Base-by-base conservation (phyloP, 768 basidiomycete genomes). In the Suillus decipiens region DNA sequence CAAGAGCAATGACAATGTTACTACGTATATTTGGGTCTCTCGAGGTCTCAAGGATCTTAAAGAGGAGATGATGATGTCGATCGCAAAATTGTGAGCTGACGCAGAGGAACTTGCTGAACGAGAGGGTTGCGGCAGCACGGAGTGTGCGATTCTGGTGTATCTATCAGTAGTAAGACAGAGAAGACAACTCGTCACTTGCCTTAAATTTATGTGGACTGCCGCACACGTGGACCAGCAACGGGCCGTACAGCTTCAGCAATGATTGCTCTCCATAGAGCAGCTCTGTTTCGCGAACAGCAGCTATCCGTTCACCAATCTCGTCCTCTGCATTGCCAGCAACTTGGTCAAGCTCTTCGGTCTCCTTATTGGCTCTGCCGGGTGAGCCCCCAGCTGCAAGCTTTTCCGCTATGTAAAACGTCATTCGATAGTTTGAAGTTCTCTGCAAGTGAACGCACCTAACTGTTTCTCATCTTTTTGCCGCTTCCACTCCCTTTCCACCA, bases 291-390 rank as follows among this genome's bases (percentile, higher is more conserved):
- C 95, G 82, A 61, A 97, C 85, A 2, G 79, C 84, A 2, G 90
- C 88, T 43, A 99, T 91, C 10, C 90, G 84, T 63, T 99, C 97
- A 15, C 95, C 97, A 67, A 98, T 96, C 70, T 99, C 97, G 71
- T 99, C 97, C 74, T 99, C 97, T 5, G 95, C 95, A 70, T 96
- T 96, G 7, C 97, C 97, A 9, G 92, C 95, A 11, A 99, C 96
- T 69, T 96, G 95, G 67, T 99, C 97, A 0, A 99, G 86, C 72
- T 99, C 97, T 71, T 97, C 95, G 63, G 82, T 64, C 11, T 86
- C 85, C 63, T 87, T 92, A 41, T 83, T 75, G 9, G 75, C 73
- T 33, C 78, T 78, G 67, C 75, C 73, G 31, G 75, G 70, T 39
- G 75, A 72, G 61, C 70, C 79, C 71, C 74, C 78, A 28, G 75